phyloP scores from a whole-genome alignment of 345 rosid genomes.

The Salix caprea region DNA sequence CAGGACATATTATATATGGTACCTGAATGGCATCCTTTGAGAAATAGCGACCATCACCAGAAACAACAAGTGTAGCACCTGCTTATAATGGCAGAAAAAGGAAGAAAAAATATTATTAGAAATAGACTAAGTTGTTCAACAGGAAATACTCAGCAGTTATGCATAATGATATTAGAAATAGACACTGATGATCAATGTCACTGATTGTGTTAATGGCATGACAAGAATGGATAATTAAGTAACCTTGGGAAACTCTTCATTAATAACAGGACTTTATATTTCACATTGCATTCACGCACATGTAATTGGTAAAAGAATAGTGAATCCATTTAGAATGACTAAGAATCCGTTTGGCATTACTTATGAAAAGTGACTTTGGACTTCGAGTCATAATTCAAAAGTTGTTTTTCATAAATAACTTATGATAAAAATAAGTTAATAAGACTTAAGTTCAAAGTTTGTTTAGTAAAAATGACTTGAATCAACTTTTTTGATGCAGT shows the following conservation, averaged over 20 bases:
- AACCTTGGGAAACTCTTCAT: not conserved
- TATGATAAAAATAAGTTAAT: not conserved
- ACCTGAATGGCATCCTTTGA: slow-evolving; percentile 98
- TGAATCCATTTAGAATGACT: not conserved
- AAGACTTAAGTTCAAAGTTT: not conserved
- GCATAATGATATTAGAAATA: not conserved
- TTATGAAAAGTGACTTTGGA: not conserved
- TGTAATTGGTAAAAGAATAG: not conserved
- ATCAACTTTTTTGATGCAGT: not conserved
- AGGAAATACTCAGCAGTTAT: not conserved
- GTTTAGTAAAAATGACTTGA: not conserved
- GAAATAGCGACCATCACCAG: slow-evolving; percentile 98
- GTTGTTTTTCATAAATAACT: not conserved
- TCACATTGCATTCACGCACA: not conserved
- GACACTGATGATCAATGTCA: not conserved
- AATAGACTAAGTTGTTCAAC: not conserved
- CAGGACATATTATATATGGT: not conserved
- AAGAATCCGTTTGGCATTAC: not conserved
- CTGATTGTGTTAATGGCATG: not conserved
- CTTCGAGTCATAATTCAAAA: not conserved
- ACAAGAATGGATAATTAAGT: not conserved
- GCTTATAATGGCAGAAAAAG: slow-evolving; percentile 7
- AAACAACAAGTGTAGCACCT: slow-evolving; percentile 97
- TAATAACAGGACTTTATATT: not conserved
- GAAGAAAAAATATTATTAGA: not conserved